These are phyloP conservation scores for Talaromyces islandicus DNA, from an alignment of 2,329 filamentous ascomycete species.

Conservation along the genomic window DNA sequence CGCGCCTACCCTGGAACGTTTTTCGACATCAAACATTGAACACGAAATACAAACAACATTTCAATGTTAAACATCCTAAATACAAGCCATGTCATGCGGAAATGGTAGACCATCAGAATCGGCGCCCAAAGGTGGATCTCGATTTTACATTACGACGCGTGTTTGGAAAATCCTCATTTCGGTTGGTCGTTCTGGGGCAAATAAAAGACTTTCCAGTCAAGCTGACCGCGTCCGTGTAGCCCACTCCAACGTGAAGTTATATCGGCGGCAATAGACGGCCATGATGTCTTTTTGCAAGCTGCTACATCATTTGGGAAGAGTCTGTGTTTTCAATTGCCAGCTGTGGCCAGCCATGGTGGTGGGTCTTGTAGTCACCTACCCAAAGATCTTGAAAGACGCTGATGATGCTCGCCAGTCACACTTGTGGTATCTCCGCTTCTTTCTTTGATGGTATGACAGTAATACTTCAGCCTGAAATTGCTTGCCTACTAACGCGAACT, in stretches of 20 bases:
- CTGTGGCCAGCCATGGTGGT: conserved; percentile 82
- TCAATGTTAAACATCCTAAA: not conserved
- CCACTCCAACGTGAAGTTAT: conserved; percentile 87
- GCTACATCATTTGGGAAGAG: conserved; percentile 75
- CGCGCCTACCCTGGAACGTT: not conserved
- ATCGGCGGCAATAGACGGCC: conserved; percentile 67
- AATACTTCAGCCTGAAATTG: too few species aligned
- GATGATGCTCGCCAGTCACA: conserved; percentile 54
- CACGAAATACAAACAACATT: not conserved
- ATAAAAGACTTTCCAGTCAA: not conserved
- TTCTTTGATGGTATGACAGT: conserved; percentile 67
- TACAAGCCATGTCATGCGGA: conserved; percentile 17
- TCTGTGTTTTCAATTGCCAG: conserved; percentile 85
- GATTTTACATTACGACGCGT: conserved; percentile 68
- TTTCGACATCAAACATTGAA: not conserved
- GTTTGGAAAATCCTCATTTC: conserved; percentile 68
- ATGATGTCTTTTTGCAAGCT: conserved; percentile 92
- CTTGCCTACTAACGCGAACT: too few species aligned
- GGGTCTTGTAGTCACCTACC: conserved; percentile 32
- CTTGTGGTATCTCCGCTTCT: conserved; percentile 85
- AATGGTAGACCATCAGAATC: conserved; percentile 20
- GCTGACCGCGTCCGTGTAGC: conserved; percentile 38
- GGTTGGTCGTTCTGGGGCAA: conserved; percentile 41
- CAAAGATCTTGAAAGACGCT: not conserved
- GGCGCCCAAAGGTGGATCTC: conserved; percentile 48